Conservation (phyloP, 331 rosid genomes). For the Malus hybrid region DNA sequence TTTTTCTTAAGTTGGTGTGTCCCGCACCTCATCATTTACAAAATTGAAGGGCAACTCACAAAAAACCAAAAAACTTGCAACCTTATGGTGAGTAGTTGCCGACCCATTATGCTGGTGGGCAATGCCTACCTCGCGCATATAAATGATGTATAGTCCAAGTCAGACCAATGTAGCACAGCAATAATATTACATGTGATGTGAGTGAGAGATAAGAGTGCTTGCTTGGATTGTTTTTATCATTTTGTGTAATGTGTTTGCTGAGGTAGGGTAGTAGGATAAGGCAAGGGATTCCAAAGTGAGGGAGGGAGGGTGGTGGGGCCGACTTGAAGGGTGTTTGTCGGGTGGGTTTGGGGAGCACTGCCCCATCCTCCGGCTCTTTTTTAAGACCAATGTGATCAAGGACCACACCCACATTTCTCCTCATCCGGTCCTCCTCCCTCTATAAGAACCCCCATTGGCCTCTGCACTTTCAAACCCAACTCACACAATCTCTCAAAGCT, state of each 20-base stretch:
- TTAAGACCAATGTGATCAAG: conserved; percentile 33
- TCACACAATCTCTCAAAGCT: not conserved
- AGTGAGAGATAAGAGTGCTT: not conserved
- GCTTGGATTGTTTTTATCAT: conserved; percentile 30
- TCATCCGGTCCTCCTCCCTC: conserved; percentile 4
- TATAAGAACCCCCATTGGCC: conserved; percentile 29
- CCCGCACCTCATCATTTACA: conserved; percentile 1
- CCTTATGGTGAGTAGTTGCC: conserved; percentile 18
- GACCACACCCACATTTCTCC: conserved; percentile 24
- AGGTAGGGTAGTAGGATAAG: not conserved
- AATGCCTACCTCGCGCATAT: conserved; percentile 21
- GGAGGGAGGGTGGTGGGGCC: conserved; percentile 46
- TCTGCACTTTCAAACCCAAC: conserved; percentile 11
- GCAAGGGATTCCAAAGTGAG: conserved; percentile 48
- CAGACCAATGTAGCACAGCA: not conserved
- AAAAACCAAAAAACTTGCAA: not conserved
- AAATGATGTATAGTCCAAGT: not conserved
- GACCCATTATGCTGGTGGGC: conserved; percentile 45
- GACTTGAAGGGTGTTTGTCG: conserved; percentile 31
- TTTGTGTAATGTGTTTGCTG: conserved; percentile 7
- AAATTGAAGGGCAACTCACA: conserved; percentile 6
- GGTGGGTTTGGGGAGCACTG: conserved; percentile 59
- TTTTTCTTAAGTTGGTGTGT: not conserved
- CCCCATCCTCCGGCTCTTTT: conserved; percentile 60
- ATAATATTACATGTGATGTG: not conserved